Percentiles rank a stretch among this genome's conserved stretches.
These are phyloP conservation scores for Trifolium pratense DNA, from an alignment of 306 rosid genomes.

Conservation along the genomic window DNA sequence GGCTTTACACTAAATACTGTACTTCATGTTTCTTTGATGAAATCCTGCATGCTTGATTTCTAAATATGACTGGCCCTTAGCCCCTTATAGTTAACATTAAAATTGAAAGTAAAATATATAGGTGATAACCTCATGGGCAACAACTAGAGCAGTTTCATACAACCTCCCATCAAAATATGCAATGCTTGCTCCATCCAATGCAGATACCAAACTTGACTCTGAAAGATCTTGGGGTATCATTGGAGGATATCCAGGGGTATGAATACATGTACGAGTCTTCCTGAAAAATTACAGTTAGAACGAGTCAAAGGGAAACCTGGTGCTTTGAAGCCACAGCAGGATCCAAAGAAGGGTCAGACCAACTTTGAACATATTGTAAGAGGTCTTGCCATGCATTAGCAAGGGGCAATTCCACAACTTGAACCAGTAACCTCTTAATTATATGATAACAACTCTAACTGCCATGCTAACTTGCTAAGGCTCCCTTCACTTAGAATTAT, in stretches of 20 bases:
- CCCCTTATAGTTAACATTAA: slow-evolving; percentile 29
- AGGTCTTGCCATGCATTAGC: neutral
- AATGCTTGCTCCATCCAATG: slow-evolving; percentile 78
- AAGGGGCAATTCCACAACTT: slow-evolving; percentile 7
- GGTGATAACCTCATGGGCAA: slow-evolving; percentile 84
- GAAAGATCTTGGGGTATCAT: slow-evolving; percentile 80
- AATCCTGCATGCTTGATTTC: slow-evolving; percentile 32
- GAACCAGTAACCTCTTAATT: slow-evolving; percentile 2
- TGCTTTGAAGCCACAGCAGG: neutral
- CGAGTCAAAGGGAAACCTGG: slow-evolving; percentile 29
- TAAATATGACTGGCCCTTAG: slow-evolving; percentile 31
- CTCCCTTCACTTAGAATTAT: slow-evolving; percentile 28
- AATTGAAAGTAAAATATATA: slow-evolving; percentile 35
- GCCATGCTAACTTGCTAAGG: neutral
- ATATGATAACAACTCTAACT: neutral
- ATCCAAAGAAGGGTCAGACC: slow-evolving; percentile 14
- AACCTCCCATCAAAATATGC: slow-evolving; percentile 78
- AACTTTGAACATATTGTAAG: slow-evolving; percentile 1
- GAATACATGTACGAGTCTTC: slow-evolving; percentile 93
- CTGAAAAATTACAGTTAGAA: slow-evolving; percentile 53
- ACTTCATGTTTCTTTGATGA: slow-evolving; percentile 16
- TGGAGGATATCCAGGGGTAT: slow-evolving; percentile 91
- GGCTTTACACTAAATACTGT: neutral
- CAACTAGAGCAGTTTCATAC: slow-evolving; percentile 78
- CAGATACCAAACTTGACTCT: slow-evolving; percentile 63